Base-by-base conservation (phyloP, 2,329 filamentous ascomycete genomes). In the Phoma sp. region DNA sequence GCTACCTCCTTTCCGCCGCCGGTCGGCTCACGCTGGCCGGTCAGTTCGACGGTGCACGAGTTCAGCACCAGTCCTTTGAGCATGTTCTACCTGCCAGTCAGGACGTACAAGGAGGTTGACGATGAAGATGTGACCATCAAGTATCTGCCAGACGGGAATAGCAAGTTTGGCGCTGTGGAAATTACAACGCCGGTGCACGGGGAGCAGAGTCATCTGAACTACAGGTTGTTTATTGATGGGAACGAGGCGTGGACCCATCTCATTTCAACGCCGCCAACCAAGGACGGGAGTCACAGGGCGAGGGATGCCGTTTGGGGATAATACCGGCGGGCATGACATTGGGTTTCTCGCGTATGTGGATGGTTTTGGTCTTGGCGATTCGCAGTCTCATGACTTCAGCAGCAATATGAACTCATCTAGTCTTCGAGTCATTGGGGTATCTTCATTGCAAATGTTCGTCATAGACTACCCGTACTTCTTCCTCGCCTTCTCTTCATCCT, bases 41-140 rank as follows among this genome's bases (percentile, higher is more conserved):
- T 72, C 2, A 73, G 67, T 29, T 66, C 73, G 1, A 70, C 70
- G 1, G 90, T 96, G 0, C 89, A 96, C 66, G 95, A 99, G 74
- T 98, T 97, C 75, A 95, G 91, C 20, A 92, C 90, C 1, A 95
- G 91, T 48, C 95, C 95, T 0, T 74, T 99, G 45, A 96, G 88
- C 72, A 96, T 98, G 82, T 99, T 99, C 71, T 96, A 95, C 64
- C 84, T 95, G 4, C 95, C 95, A 0, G 78, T 93, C 20, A 83
- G 88, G 2, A 93, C 92, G 0, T 99, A 98, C 74, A 82, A 81
- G 62, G 92, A 97, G 75, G 85, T 83, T 1, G 92, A 96, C 62
- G 83, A 87, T 1, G 87, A 93, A 64, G 95, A 98, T 75, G 85
- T 96, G 10, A 83, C 88, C 70, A 82, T 98, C 60, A 91, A 93